These are phyloP conservation scores for Yamadazyma friedrichii DNA, from an alignment of 1,139 yeast genomes.

Conservation along the genomic window DNA sequence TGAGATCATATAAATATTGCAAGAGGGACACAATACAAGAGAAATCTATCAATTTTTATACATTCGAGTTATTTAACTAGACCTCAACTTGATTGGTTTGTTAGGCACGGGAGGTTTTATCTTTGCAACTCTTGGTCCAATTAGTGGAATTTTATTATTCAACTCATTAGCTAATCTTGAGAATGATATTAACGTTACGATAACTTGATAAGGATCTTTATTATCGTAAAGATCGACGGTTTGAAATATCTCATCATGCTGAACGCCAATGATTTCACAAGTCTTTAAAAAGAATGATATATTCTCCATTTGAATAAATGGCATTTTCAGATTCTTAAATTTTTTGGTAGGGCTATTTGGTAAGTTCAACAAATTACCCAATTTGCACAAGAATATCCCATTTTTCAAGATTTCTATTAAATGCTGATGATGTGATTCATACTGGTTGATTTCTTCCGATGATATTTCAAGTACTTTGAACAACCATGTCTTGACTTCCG, in stretches of 20 bases:
- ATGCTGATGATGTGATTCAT: conserved; percentile 19
- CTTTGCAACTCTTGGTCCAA: conserved; percentile 38
- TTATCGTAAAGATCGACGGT: conserved; percentile 76
- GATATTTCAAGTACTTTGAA: conserved; percentile 24
- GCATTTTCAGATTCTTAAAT: conserved; percentile 68
- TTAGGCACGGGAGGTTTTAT: conserved; percentile 38
- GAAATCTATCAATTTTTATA: too few species aligned
- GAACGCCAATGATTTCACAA: conserved; percentile 64
- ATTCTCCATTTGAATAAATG: conserved; percentile 88
- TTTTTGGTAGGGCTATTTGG: conserved; percentile 41
- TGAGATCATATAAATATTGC: too few species aligned
- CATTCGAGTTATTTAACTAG: neutral
- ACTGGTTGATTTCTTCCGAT: conserved; percentile 16
- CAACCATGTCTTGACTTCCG: conserved; percentile 54
- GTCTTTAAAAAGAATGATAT: conserved; percentile 68
- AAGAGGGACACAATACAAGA: too few species aligned
- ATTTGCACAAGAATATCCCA: conserved; percentile 63
- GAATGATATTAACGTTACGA: conserved; percentile 69
- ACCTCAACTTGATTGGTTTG: conserved; percentile 25
- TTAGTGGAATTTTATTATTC: conserved; percentile 30
- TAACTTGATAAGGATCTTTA: conserved; percentile 75
- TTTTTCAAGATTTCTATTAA: conserved; percentile 58
- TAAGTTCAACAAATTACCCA: conserved; percentile 36
- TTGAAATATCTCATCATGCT: conserved; percentile 81
- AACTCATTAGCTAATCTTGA: conserved; percentile 49